Percentiles rank a stretch among this genome's conserved stretches.
These are phyloP conservation scores for Corylus avellana DNA, from an alignment of 306 rosid species.

Conservation along the genomic window DNA sequence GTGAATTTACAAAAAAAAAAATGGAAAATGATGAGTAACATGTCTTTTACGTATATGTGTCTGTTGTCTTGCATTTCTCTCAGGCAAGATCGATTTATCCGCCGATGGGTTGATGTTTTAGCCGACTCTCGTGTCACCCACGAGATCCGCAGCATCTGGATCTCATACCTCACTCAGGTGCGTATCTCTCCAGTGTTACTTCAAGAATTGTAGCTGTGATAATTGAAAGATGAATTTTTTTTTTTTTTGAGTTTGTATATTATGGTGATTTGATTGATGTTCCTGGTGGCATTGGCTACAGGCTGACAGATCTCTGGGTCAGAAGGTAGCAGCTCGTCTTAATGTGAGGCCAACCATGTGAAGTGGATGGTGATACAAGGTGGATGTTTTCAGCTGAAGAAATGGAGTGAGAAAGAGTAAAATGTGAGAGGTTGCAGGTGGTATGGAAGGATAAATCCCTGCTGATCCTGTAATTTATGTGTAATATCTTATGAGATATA, in stretches of 20 bases:
- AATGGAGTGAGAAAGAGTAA: not conserved
- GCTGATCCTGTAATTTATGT: not conserved
- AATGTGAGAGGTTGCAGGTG: not conserved
- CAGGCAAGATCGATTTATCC: constrained; percentile 86
- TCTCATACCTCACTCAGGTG: constrained; percentile 61
- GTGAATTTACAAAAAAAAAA: too few relatives aligned
- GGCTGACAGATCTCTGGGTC: constrained; percentile 50
- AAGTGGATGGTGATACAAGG: not conserved
- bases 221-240: not conserved
- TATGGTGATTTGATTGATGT: not conserved
- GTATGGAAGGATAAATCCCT: not conserved
- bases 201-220: not conserved
- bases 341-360: constrained; percentile 54
- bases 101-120: constrained; percentile 67
- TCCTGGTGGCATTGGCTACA: constrained; percentile 13
- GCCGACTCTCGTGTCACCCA: constrained; percentile 81
- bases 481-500: not conserved
- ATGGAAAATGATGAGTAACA: too few relatives aligned
- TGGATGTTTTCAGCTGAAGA: constrained; percentile 6
- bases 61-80: not conserved
- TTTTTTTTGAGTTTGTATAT: not conserved
- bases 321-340: constrained; percentile 56
- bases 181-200: not conserved
- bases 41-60: too few relatives aligned
- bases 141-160: constrained; percentile 68